Conservation (phyloP, 805 yeast genomes). For the Metschnikowia gelsemii region DNA sequence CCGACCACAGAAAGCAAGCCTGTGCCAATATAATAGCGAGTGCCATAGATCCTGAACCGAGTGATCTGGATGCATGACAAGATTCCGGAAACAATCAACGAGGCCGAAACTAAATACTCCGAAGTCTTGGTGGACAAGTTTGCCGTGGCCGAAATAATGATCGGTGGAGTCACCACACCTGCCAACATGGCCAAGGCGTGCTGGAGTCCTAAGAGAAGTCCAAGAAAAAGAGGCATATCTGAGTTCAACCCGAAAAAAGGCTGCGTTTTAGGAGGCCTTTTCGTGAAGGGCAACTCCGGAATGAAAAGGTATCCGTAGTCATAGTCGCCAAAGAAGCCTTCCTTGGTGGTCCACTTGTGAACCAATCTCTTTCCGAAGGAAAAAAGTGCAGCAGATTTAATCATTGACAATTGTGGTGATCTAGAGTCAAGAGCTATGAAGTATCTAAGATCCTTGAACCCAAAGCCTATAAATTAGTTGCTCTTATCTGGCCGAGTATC, state of each 20-base stretch:
- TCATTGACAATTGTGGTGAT: no score
- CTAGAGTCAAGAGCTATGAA: no score
- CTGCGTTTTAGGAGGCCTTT: slow-evolving; percentile 49
- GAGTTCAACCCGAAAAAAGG: slow-evolving; percentile 83
- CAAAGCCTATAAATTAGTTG: no score
- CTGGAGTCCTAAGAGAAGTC: slow-evolving; percentile 78
- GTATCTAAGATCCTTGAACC: no score
- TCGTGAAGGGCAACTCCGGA: slow-evolving; percentile 72
- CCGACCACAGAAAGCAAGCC: slow-evolving; percentile 90
- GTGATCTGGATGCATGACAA: slow-evolving; percentile 76
- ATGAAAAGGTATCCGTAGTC: slow-evolving; percentile 78
- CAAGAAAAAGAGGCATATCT: slow-evolving; percentile 79
- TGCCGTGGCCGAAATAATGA: slow-evolving; percentile 65
- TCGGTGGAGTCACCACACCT: slow-evolving; percentile 83
- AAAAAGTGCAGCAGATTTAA: slow-evolving; percentile 8
- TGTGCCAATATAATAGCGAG: slow-evolving; percentile 80
- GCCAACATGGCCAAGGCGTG: slow-evolving; percentile 91
- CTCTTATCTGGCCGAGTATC: neutral
- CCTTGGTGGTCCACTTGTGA: slow-evolving; percentile 63
- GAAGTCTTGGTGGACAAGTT: slow-evolving; percentile 47
- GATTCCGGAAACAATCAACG: slow-evolving; percentile 45
- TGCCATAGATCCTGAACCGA: slow-evolving; percentile 69
- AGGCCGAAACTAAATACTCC: slow-evolving; percentile 39
- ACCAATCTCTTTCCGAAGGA: slow-evolving; percentile 22
- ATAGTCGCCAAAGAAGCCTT: slow-evolving; percentile 85